Conservation (phyloP, 2,329 filamentous ascomycete genomes). For the Fusarium brevicatenulatum region DNA sequence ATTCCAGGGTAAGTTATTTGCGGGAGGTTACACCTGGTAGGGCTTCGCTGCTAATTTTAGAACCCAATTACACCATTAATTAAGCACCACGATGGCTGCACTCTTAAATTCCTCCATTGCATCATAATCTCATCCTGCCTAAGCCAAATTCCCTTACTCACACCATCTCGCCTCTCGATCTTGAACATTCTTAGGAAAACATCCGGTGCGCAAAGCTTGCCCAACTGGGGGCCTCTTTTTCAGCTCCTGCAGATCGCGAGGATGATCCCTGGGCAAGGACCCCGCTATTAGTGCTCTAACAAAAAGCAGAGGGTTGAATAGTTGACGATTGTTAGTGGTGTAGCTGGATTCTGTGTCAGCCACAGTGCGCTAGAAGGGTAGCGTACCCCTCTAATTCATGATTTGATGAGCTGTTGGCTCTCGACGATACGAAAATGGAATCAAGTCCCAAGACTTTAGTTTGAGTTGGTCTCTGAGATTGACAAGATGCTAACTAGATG, state of each 20-base stretch:
- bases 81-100: neutral
- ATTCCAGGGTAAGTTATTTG: neutral
- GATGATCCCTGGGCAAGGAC: conserved; percentile 3
- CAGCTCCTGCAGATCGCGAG: conserved; percentile 27
- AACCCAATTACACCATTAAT: neutral
- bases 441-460: neutral
- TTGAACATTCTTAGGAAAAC: neutral
- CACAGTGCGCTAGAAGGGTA: conserved; percentile 12
- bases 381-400: conserved; percentile 22
- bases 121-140: neutral
- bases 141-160: neutral
- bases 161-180: neutral
- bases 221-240: conserved; percentile 12
- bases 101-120: too few relatives aligned
- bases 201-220: conserved; percentile 10
- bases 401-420: neutral
- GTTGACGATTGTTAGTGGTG: neutral
- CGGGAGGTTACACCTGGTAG: neutral
- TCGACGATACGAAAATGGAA: neutral
- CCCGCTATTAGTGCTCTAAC: neutral
- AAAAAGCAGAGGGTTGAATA: accelerated
- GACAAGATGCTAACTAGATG: neutral
- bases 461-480: neutral
- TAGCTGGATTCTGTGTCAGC: conserved; percentile 8
- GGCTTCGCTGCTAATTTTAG: neutral